These are phyloP conservation scores for Beauveria scarabaeidicola DNA, from an alignment of 2,329 filamentous ascomycete species.

Conservation along the genomic window DNA sequence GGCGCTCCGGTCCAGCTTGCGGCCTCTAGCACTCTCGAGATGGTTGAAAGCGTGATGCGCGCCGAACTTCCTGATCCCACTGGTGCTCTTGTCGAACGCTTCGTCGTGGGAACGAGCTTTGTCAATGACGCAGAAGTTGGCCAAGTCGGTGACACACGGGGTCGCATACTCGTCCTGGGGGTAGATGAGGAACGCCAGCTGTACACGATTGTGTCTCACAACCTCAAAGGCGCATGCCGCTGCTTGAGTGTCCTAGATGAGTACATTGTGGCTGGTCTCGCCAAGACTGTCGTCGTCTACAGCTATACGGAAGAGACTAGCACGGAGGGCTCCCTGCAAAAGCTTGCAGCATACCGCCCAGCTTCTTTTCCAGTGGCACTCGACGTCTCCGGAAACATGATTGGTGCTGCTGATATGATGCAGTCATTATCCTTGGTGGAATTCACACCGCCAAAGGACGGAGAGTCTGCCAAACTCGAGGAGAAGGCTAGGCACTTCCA, in stretches of 20 bases:
- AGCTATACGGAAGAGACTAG: constrained; percentile 48
- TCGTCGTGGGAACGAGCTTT: constrained; percentile 85
- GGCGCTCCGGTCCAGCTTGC: constrained; percentile 58
- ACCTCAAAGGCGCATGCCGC: constrained; percentile 72
- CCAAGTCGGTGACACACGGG: constrained; percentile 42
- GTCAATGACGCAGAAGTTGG: constrained; percentile 51
- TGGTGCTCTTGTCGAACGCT: constrained; percentile 60
- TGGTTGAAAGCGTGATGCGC: constrained; percentile 78
- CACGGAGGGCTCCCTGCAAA: constrained; percentile 52
- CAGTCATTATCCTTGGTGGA: constrained; percentile 79
- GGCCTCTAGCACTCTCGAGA: constrained; percentile 45
- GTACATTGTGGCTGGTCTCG: constrained; percentile 76
- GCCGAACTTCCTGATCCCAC: constrained; percentile 56
- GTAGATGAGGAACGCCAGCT: constrained; percentile 67
- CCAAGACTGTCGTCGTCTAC: constrained; percentile 69
- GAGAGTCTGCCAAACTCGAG: constrained; percentile 52
- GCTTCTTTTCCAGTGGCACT: constrained; percentile 79
- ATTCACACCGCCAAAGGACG: constrained; percentile 51
- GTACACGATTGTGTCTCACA: constrained; percentile 60
- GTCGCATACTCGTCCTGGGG: constrained; percentile 78
- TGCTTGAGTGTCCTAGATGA: constrained; percentile 66
- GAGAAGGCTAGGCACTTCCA: constrained; percentile 77
- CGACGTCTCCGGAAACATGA: constrained; percentile 61
- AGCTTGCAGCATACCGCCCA: constrained; percentile 68
- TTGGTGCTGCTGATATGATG: constrained; percentile 87